phyloP scores from a whole-genome alignment of 1,139 yeast species.

The Scheffersomyces titani region DNA sequence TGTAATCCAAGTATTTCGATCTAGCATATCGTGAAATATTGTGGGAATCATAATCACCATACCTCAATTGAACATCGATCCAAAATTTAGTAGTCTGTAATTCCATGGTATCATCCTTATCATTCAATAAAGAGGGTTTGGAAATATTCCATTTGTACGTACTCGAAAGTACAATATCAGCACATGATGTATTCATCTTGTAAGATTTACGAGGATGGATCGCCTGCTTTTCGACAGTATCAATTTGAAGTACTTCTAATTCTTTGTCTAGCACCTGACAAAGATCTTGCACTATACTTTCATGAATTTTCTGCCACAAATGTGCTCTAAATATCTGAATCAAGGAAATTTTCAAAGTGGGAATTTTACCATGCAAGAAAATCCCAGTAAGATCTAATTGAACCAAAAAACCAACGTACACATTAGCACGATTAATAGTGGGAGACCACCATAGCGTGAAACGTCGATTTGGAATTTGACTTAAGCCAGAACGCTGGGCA shows the following conservation, averaged over 20 bases:
- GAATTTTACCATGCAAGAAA: conserved; percentile 95
- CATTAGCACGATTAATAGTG: conserved; percentile 96
- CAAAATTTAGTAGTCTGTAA: conserved; percentile 75
- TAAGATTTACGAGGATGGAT: conserved; percentile 97
- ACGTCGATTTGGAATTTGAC: conserved; percentile 96
- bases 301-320: conserved; percentile 98
- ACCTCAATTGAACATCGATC: conserved; percentile 93
- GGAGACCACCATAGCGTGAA: conserved; percentile 99
- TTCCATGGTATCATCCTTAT: conserved; percentile 53
- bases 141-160: conserved; percentile 84
- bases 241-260: conserved; percentile 79
- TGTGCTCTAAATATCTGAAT: conserved; percentile 98
- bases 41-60: conserved; percentile 97
- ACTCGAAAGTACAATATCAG: conserved; percentile 81
- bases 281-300: conserved; percentile 87
- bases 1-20: conserved; percentile 90
- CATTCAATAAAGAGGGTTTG: conserved; percentile 76
- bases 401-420: conserved; percentile 95
- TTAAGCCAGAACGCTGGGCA: conserved; percentile 96
- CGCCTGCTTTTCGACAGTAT: conserved; percentile 84
- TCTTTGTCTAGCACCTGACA: conserved; percentile 93
- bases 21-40: conserved; percentile 93
- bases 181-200: conserved; percentile 94
- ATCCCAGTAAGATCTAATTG: conserved; percentile 97
- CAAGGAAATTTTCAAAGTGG: conserved; percentile 90